phyloP scores from a whole-genome alignment of 108 stramenopile species.

The Stephanodiscus triporus region DNA sequence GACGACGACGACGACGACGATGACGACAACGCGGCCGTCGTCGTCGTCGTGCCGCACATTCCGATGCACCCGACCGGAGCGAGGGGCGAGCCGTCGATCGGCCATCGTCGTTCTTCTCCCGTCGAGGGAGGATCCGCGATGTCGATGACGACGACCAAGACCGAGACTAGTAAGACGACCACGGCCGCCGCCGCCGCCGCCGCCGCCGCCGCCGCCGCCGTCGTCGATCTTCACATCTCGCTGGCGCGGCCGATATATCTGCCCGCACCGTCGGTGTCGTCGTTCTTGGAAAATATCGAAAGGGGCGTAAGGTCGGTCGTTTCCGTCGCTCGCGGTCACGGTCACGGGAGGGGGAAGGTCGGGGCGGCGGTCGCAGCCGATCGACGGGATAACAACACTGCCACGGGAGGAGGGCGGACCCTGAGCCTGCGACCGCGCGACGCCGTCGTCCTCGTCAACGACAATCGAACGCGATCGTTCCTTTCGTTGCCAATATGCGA shows the following conservation, averaged over 20 bases:
- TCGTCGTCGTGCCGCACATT: constrained; percentile 35
- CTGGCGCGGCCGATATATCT: constrained; percentile 42
- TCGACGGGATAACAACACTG: background rate
- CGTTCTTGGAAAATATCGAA: constrained; percentile 31
- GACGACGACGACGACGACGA: constrained; percentile 1
- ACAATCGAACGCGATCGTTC: constrained; percentile 34
- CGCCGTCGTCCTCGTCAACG: constrained; percentile 36
- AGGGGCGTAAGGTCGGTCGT: constrained; percentile 19
- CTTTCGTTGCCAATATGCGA: constrained; percentile 33
- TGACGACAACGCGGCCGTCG: background rate
- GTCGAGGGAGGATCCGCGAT: background rate
- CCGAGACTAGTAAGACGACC: too few relatives aligned
- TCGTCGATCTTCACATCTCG: constrained; percentile 18
- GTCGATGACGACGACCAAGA: background rate
- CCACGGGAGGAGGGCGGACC: constrained; percentile 5
- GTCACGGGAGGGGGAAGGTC: too few relatives aligned
- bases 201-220: too few relatives aligned
- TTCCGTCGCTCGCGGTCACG: background rate
- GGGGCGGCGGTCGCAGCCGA: background rate
- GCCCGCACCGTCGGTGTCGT: constrained; percentile 40
- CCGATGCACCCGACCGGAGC: constrained; percentile 20
- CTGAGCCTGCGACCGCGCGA: constrained; percentile 29
- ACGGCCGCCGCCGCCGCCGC: too few relatives aligned
- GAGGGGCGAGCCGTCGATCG: background rate
- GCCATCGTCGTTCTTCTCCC: background rate